Base-by-base conservation (phyloP, 495 filamentous ascomycete genomes). In the Neurospora sp. region DNA sequence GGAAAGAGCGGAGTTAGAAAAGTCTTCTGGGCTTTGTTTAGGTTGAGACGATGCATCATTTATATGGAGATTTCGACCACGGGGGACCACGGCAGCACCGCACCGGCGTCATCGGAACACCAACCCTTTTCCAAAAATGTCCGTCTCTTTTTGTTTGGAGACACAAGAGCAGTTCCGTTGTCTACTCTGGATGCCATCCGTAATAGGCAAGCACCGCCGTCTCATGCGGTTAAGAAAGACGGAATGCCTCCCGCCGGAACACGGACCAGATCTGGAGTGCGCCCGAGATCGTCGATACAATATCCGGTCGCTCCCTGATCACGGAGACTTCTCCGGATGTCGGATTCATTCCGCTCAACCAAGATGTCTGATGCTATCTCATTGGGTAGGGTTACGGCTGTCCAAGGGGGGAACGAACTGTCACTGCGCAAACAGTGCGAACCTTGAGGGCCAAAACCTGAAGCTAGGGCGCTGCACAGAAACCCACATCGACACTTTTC, bases 61-160 rank as follows among this genome's bases (percentile, higher is more conserved):
- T 61, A 35, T 61, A 35, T 35, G 53, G 27, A 61, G 2, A 18
- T 61, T 18, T 61, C 27, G 22, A 31, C 53, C 53, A 53, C n/a
- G 45, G 45, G 45, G 22, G 27, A 61, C 27, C 53, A 31, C 53
- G 14, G 53, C 12, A 27, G 84, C 39, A 84, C 80, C 77, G 82
- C 65, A 83, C 77, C 18, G 84, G 83, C 72, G 81, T 84, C 38
- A 86, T 88, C 61, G 87, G 87, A 61, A 61, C 53, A 61, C 53
- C 53, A 61, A 61, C 53, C 53, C 53, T 61, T 61, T 61, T 61
- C 53, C 53, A 61, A 61, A 61, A 14, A 35, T 61, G 27, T 61
- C 53, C 53, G 53, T 61, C 27, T 31, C 53, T 61, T 61, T 35
- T 61, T 35, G 53, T 61, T 61, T 61, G 53, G 45, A 61, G 53